These are phyloP conservation scores for Corymbia calophylla DNA, from an alignment of 441 rosid genomes.

Conservation along the genomic window DNA sequence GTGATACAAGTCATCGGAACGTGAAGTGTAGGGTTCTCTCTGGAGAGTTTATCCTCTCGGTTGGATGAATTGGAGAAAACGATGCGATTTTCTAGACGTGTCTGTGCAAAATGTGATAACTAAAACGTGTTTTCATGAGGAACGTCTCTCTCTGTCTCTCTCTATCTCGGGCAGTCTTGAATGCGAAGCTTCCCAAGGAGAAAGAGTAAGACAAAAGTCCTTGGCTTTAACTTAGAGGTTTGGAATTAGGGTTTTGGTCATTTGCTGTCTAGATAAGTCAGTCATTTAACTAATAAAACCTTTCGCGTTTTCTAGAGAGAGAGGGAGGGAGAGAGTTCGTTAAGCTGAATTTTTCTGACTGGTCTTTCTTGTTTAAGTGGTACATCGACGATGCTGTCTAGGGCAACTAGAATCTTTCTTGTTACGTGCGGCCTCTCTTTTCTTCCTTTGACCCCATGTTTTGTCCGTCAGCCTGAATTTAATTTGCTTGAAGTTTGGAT, in stretches of 20 bases:
- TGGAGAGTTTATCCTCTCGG: background rate
- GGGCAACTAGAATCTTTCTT: background rate
- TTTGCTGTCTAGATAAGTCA: background rate
- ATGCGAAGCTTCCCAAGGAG: background rate
- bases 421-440: background rate
- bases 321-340: background rate
- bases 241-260: background rate
- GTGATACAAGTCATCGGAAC: background rate
- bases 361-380: background rate
- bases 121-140: background rate
- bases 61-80: background rate
- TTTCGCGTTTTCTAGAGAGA: background rate
- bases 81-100: background rate
- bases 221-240: background rate
- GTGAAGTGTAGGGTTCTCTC: background rate
- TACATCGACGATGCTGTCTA: background rate
- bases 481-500: background rate
- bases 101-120: background rate
- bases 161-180: background rate
- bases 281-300: background rate
- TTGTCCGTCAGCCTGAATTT: background rate
- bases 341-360: background rate
- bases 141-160: background rate
- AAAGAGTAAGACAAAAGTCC: background rate
- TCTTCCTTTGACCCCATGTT: background rate